Conservation (phyloP, 352 stramenopile species). For the Blastocystis sp. region DNA sequence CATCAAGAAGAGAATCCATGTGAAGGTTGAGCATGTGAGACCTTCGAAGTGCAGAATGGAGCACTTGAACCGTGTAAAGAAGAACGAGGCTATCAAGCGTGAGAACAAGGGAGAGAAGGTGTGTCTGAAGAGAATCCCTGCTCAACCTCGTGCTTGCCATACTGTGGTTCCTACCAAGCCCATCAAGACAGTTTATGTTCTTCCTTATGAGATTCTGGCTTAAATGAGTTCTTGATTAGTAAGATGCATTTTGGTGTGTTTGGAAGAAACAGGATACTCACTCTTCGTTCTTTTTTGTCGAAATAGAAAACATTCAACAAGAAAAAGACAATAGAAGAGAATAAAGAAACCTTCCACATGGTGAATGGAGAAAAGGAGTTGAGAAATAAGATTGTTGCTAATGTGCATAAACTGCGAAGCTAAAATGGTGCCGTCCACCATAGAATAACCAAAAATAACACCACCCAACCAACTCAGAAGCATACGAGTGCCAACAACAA, state of each 20-base stretch:
- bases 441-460: neutral
- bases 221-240: conserved; percentile 51
- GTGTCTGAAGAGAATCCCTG: conserved; percentile 86
- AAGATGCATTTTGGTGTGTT: conserved; percentile 46
- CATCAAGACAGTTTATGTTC: conserved; percentile 58
- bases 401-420: neutral
- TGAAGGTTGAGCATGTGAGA: conserved; percentile 96
- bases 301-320: too few species aligned
- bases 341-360: neutral
- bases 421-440: neutral
- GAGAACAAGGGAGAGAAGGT: conserved; percentile 76
- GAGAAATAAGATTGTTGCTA: neutral
- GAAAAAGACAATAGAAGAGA: too few species aligned
- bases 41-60: conserved; percentile 95
- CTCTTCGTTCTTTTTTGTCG: neutral
- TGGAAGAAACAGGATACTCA: conserved; percentile 5
- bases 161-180: conserved; percentile 60
- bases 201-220: conserved; percentile 62
- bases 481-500: neutral
- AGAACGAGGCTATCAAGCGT: conserved; percentile 95
- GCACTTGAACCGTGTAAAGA: conserved; percentile 91
- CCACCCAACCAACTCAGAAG: neutral
- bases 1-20: conserved; percentile 99
- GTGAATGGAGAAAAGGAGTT: neutral
- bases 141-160: conserved; percentile 70